Evolutionary conservation across 2,329 filamentous ascomycete species (phyloP).

Genomic region (Penicillium sclerotigenum): DNA sequence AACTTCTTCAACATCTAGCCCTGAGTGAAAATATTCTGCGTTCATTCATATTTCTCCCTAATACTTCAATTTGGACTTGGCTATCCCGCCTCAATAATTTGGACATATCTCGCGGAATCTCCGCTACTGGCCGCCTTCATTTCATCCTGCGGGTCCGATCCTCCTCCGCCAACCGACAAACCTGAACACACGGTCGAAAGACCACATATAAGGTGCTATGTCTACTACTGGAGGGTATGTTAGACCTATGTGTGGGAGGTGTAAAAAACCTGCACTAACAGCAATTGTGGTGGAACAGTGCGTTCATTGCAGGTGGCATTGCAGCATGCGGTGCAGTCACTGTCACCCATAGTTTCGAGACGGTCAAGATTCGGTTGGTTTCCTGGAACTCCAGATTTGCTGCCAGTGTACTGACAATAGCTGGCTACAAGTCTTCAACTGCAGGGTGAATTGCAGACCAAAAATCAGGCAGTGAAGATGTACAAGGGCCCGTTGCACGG

Average conservation of each 20-base stretch:
- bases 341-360: conserved; percentile 96
- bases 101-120: neutral
- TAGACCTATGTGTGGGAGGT: neutral
- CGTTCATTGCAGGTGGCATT: conserved; percentile 93
- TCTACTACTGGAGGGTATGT: conserved; percentile 53
- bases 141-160: conserved; percentile 17
- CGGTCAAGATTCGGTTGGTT: conserved; percentile 88
- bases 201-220: conserved; percentile 38
- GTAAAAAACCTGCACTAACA: conserved; percentile 11
- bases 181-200: neutral
- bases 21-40: neutral
- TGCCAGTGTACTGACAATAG: conserved; percentile 5
- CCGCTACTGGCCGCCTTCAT: neutral
- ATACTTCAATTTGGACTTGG: neutral
- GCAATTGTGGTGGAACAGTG: conserved; percentile 47
- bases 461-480: conserved; percentile 77
- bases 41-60: neutral
- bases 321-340: conserved; percentile 97
- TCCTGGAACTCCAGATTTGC: neutral
- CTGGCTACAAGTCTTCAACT: conserved; percentile 71
- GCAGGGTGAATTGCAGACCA: conserved; percentile 89
- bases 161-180: conserved; percentile 16
- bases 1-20: neutral
- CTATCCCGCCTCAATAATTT: neutral
- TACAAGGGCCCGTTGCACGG: conserved; percentile 92